A percentile compares a stretch with the other conserved stretches of the same genome.
phyloP scores from a whole-genome alignment of 352 stramenopile genomes.

The Globisporangium rhizosaccharum region DNA sequence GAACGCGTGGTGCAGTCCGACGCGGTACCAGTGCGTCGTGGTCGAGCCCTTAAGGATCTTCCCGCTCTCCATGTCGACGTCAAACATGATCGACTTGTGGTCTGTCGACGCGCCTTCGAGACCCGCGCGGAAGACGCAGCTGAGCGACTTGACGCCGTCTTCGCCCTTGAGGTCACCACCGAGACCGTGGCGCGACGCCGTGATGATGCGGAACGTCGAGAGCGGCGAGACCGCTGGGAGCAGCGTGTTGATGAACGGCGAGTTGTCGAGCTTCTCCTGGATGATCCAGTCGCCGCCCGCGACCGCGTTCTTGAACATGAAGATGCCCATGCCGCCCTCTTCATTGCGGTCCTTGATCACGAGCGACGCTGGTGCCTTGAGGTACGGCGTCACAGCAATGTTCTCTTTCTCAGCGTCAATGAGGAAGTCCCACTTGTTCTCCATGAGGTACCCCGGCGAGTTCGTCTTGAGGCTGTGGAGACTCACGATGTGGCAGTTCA shows the following conservation, averaged over 20 bases:
- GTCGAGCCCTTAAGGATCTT: slow-evolving; percentile 93
- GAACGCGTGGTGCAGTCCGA: slow-evolving; percentile 74
- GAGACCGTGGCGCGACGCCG: slow-evolving; percentile 78
- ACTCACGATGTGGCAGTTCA: slow-evolving; percentile 95
- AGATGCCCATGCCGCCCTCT: slow-evolving; percentile 96
- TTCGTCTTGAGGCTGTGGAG: slow-evolving; percentile 93
- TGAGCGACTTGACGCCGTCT: slow-evolving; percentile 72
- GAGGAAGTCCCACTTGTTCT: slow-evolving; percentile 99
- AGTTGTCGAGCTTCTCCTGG: slow-evolving; percentile 95
- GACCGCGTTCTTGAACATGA: slow-evolving; percentile 96
- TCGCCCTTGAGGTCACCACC: slow-evolving; percentile 41
- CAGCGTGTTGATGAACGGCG: slow-evolving; percentile 87
- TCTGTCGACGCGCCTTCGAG: slow-evolving; percentile 87
- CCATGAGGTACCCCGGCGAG: slow-evolving; percentile 91
- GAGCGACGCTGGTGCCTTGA: slow-evolving; percentile 86
- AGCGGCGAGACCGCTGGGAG: slow-evolving; percentile 92
- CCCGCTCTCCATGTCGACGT: slow-evolving; percentile 94
- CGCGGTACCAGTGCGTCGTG: slow-evolving; percentile 95
- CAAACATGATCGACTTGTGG: slow-evolving; percentile 98
- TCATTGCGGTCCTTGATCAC: slow-evolving; percentile 98
- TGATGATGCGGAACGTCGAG: slow-evolving; percentile 98
- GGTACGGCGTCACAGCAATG: slow-evolving; percentile 93
- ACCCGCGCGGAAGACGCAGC: slow-evolving; percentile 74
- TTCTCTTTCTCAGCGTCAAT: slow-evolving; percentile 84
- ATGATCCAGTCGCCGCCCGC: slow-evolving; percentile 95